These are phyloP conservation scores for Xylaria scruposa DNA, from an alignment of 495 filamentous ascomycete genomes.

Conservation along the genomic window DNA sequence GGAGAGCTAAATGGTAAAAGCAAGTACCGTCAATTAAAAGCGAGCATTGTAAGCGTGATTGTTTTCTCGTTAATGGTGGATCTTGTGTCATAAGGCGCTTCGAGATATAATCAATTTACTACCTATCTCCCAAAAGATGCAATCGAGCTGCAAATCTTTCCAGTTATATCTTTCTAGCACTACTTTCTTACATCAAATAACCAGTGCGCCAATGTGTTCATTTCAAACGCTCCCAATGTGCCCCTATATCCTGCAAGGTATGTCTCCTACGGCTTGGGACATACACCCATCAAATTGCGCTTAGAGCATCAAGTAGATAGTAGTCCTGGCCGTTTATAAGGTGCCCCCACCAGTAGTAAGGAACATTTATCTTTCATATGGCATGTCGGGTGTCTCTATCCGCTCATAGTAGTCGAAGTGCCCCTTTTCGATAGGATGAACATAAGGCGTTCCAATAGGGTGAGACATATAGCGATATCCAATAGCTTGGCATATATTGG, in stretches of 20 bases:
- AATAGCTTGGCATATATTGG: constrained; percentile 5
- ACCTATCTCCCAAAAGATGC: background rate
- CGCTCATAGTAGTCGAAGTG: background rate
- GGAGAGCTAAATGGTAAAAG: no score
- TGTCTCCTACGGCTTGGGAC: background rate
- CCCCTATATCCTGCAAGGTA: no score
- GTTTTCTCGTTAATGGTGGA: background rate
- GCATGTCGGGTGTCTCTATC: background rate
- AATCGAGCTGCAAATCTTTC: background rate
- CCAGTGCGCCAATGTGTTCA: background rate
- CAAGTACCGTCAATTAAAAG: no score
- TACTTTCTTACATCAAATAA: background rate
- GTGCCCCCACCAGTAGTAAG: background rate
- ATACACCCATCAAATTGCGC: background rate
- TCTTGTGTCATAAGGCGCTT: background rate
- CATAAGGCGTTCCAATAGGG: background rate
- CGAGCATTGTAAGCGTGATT: background rate
- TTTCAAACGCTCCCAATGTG: background rate
- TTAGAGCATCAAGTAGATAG: background rate
- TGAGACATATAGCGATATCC: constrained; percentile 9
- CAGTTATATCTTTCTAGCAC: background rate
- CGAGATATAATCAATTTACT: background rate
- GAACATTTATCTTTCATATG: background rate
- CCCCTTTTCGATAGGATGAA: background rate
- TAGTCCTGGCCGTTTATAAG: background rate